Conservation (phyloP, 176 grass and related monocot genomes). For the Ensete ventricosum region DNA sequence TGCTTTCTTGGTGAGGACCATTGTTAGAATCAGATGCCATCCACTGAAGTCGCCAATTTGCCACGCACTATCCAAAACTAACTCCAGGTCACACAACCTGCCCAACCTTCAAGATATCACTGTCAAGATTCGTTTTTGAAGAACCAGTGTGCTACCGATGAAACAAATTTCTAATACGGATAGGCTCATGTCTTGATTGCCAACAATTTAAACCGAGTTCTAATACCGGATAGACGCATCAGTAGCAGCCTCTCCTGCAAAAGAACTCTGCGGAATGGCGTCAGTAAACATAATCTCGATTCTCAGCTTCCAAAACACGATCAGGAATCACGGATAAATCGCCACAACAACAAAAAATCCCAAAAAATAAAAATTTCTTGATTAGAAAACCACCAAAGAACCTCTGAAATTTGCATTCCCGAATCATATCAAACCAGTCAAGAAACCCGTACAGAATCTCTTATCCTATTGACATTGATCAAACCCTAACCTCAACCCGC, state of each 20-base stretch:
- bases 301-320: not conserved
- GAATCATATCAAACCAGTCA: not conserved
- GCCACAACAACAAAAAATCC: not conserved
- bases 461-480: not conserved
- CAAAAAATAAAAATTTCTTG: not conserved
- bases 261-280: not conserved
- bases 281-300: not conserved
- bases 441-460: not conserved
- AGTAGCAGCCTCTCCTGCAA: not conserved
- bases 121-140: not conserved
- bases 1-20: not conserved
- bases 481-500: not conserved
- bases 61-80: not conserved
- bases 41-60: not conserved
- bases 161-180: not conserved
- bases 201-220: not conserved
- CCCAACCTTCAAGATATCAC: not conserved
- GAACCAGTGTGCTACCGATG: not conserved
- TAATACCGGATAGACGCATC: not conserved
- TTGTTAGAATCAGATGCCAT: conserved; percentile 4
- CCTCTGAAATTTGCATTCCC: not conserved
- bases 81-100: not conserved
- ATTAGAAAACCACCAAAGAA: not conserved
- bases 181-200: not conserved
- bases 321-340: not conserved